A percentile compares a stretch with the other conserved stretches of the same genome.
Evolutionary conservation across 805 yeast species (phyloP).

Genomic region (Priceomyces fermenticarens): DNA sequence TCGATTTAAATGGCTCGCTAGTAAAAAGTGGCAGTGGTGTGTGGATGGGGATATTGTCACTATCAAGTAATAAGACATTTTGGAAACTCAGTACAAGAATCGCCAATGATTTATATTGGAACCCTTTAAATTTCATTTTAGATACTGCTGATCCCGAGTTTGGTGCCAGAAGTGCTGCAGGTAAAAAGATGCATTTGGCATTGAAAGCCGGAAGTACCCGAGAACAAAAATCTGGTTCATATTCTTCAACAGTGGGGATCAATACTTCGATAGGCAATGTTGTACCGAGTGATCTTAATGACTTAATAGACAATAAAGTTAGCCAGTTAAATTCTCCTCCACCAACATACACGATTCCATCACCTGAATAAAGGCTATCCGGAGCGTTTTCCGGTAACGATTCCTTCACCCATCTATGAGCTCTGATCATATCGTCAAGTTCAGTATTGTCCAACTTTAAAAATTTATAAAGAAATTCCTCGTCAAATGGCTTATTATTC

Average conservation of each 20-base stretch:
- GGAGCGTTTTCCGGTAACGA: slow-evolving; percentile 43
- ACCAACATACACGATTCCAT: slow-evolving; percentile 70
- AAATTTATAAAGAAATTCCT: slow-evolving; percentile 49
- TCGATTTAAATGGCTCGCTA: slow-evolving; percentile 49
- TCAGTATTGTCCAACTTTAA: slow-evolving; percentile 45
- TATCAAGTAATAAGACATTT: slow-evolving; percentile 67
- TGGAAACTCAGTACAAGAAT: slow-evolving; percentile 53
- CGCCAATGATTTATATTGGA: slow-evolving; percentile 43
- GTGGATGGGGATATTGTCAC: slow-evolving; percentile 70
- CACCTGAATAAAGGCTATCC: slow-evolving; percentile 34
- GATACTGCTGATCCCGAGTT: slow-evolving; percentile 18
- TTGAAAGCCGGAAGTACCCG: slow-evolving; percentile 35
- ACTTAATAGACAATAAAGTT: slow-evolving; percentile 60
- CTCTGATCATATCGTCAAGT: slow-evolving; percentile 38
- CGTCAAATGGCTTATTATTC: slow-evolving; percentile 41
- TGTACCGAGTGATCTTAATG: slow-evolving; percentile 65
- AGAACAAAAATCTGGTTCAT: slow-evolving; percentile 58
- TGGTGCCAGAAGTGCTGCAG: slow-evolving; percentile 20
- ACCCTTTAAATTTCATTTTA: slow-evolving; percentile 40
- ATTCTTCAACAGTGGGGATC: slow-evolving; percentile 68
- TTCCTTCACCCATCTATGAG: slow-evolving; percentile 47
- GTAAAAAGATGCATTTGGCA: slow-evolving; percentile 39
- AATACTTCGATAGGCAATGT: slow-evolving; percentile 78
- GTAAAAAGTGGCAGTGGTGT: slow-evolving; percentile 61
- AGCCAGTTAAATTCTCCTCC: slow-evolving; percentile 79